Evolutionary conservation across 345 rosid species (phyloP).

Genomic region (Gossypium stocksii): DNA sequence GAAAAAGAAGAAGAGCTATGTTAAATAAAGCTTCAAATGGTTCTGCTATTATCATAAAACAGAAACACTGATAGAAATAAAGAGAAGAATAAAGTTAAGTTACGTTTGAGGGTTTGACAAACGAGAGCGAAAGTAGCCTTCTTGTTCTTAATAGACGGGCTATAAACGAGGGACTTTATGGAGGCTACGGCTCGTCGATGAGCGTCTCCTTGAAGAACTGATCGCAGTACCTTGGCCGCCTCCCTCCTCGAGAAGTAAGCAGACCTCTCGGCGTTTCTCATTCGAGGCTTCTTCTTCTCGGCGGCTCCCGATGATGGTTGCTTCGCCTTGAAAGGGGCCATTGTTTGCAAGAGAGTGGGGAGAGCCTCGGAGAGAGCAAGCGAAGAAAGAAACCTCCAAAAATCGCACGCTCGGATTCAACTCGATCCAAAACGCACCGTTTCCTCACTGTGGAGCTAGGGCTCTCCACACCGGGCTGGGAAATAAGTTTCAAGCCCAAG

Average conservation of each 20-base stretch:
- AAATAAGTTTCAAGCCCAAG: neutral
- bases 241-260: constrained; percentile 79
- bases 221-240: constrained; percentile 65
- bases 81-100: constrained; percentile 4
- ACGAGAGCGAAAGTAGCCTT: constrained; percentile 87
- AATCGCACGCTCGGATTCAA: constrained; percentile 10
- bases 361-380: neutral
- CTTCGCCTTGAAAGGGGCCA: constrained; percentile 20
- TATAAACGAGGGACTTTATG: constrained; percentile 76
- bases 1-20: neutral
- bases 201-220: constrained; percentile 76
- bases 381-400: constrained; percentile 1
- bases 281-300: constrained; percentile 14
- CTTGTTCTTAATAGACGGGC: constrained; percentile 76
- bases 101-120: constrained; percentile 90
- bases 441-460: neutral
- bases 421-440: constrained; percentile 13
- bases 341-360: neutral
- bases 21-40: neutral
- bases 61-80: neutral
- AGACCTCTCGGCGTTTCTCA: constrained; percentile 53
- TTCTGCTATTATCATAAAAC: neutral
- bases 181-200: constrained; percentile 71
- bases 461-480: neutral
- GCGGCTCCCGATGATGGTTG: constrained; percentile 18